Conservation (phyloP, 2,329 filamentous ascomycete species). For the Botrytis tulipae region DNA sequence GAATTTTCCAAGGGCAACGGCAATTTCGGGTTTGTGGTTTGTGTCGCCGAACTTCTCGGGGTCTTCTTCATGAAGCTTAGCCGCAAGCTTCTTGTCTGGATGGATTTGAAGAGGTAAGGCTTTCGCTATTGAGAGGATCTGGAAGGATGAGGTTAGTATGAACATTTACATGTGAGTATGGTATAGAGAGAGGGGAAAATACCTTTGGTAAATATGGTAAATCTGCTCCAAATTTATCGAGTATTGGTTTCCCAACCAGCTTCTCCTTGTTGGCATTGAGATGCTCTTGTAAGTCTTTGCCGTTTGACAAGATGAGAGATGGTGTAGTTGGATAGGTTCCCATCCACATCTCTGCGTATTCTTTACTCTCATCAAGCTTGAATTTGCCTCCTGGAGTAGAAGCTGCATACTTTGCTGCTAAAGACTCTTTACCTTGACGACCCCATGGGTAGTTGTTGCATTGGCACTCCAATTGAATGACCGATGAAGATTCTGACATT, state of each 20-base stretch:
- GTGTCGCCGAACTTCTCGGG: slow-evolving; percentile 66
- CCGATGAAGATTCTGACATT: slow-evolving; percentile 36
- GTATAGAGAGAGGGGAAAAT: background rate
- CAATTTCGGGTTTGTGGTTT: slow-evolving; percentile 77
- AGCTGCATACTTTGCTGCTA: slow-evolving; percentile 63
- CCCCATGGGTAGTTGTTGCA: slow-evolving; percentile 61
- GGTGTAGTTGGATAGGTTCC: slow-evolving; percentile 73
- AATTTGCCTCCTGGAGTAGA: slow-evolving; percentile 63
- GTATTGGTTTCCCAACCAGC: slow-evolving; percentile 61
- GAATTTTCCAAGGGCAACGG: slow-evolving; percentile 67
- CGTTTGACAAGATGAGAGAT: slow-evolving; percentile 60
- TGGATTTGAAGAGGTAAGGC: slow-evolving; percentile 74
- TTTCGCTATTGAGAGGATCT: slow-evolving; percentile 72
- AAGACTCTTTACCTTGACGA: slow-evolving; percentile 61
- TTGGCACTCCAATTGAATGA: slow-evolving; percentile 53
- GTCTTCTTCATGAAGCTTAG: slow-evolving; percentile 61
- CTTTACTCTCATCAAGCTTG: slow-evolving; percentile 60
- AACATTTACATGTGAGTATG: slow-evolving; percentile 17
- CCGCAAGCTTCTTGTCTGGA: slow-evolving; percentile 66
- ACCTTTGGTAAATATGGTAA: slow-evolving; percentile 73
- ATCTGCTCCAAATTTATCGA: slow-evolving; percentile 61
- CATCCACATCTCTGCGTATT: slow-evolving; percentile 54
- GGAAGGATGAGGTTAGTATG: background rate
- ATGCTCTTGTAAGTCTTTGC: slow-evolving; percentile 62
- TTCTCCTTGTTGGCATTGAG: slow-evolving; percentile 60